A percentile compares a stretch with the other conserved stretches of the same genome.
Evolutionary conservation across 148 eudicot species (phyloP).

Genomic region (Nepenthes gracilis): DNA sequence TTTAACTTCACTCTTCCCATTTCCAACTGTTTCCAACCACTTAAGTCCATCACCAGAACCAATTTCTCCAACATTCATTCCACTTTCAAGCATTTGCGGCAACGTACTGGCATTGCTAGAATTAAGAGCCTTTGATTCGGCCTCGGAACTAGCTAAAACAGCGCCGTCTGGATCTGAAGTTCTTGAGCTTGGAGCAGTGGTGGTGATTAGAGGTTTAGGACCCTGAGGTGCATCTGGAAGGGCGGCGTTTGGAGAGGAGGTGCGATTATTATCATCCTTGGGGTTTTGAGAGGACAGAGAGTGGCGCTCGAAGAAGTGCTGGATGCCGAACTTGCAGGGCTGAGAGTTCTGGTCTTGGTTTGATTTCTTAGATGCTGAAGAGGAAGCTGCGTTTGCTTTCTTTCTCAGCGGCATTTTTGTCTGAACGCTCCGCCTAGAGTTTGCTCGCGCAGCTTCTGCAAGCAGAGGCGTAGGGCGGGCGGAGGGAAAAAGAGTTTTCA

Average conservation of each 20-base stretch:
- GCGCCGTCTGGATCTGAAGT: constrained; percentile 2
- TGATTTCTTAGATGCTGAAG: constrained; percentile 41
- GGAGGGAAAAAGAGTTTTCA: no score
- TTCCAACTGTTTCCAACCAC: neutral
- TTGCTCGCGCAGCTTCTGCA: neutral
- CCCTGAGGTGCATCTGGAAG: neutral
- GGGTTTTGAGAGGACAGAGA: constrained; percentile 19
- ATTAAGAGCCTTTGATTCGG: no score
- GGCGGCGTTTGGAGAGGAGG: neutral
- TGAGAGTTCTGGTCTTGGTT: constrained; percentile 38
- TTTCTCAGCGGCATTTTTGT: constrained; percentile 56
- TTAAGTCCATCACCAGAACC: constrained; percentile 4
- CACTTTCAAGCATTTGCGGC: constrained; percentile 8
- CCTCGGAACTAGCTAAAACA: neutral
- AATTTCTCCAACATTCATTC: neutral
- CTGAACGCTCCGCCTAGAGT: neutral
- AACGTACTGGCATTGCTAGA: neutral
- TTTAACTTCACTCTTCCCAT: constrained; percentile 2
- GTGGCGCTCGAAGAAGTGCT: constrained; percentile 86
- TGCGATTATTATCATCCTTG: neutral
- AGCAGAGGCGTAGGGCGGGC: neutral
- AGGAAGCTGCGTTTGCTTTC: constrained; percentile 31
- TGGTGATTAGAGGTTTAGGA: constrained; percentile 1
- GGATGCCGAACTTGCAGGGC: constrained; percentile 74
- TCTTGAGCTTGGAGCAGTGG: constrained; percentile 4